Evolutionary conservation across 129 eudicot species (phyloP), one percentile per base, ranked within the genome.

Genomic region (Saposhnikovia divaricata): DNA sequence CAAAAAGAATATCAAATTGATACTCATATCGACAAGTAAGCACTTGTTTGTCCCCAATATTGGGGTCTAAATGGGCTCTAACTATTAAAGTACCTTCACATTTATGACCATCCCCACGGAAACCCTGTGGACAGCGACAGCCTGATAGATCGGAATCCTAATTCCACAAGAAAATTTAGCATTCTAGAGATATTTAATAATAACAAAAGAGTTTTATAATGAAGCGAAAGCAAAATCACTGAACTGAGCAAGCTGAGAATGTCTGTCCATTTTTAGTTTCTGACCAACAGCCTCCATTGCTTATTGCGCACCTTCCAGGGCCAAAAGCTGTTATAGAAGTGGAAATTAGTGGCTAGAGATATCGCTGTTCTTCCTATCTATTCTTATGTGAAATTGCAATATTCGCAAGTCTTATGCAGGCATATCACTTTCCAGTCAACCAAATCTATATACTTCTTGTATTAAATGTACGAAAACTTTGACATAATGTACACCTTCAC

Each of bases 281-380:
- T 3, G 90, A 88, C 99, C 99, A 96, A 72, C 99, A 96, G 39
- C 95, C 99, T 82, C 98, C 99, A 71, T 89, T 87, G 82, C 91
- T 87, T 69, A 96, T 80, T 27, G 86, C 74, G 68, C 99, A 96
- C 83, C 96, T 92, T 80, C 95, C 99, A 53, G 95, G 89, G 79
- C 99, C 99, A 82, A 89, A 86, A 46, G 97, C 99, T 96, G 92
- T 81, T 73, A 77, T 69, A 76, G 25, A 46, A 55, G 40, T 28
- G 43, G 75, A 37, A 40, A 39, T 50, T 34, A 83, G 70, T 19
- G 6, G 40, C 14, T 7, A 75, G 42, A 74, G 39, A 66, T 13
- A 31, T 2, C 72, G 31, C 7, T 28, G 6, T 31, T 66, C 42
- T 66, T 14, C 42, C 73, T 31, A 31, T 1, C 0, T 68, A 31